Evolutionary conservation across 2,329 filamentous ascomycete genomes (phyloP).

Genomic region (Rhynchosporium secalis): DNA sequence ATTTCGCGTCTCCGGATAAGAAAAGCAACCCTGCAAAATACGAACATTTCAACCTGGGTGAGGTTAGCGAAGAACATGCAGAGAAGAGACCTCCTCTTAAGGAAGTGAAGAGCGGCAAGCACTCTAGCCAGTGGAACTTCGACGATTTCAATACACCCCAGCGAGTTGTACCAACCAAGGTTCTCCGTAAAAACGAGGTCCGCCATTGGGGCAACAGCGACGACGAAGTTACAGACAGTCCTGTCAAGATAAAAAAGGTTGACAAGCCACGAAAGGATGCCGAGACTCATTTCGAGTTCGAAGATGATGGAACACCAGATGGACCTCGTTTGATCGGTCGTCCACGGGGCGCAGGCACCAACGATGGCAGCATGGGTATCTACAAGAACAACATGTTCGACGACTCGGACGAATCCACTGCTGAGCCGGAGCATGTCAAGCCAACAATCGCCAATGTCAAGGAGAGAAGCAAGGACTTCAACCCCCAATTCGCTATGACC

Average conservation of each 20-base stretch:
- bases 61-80: constrained; percentile 49
- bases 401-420: constrained; percentile 39
- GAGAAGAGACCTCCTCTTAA: constrained; percentile 30
- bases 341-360: constrained; percentile 58
- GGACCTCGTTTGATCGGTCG: constrained; percentile 49
- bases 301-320: constrained; percentile 68
- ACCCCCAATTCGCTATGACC: constrained; percentile 72
- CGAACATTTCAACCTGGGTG: constrained; percentile 80
- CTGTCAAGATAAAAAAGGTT: constrained; percentile 57
- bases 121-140: constrained; percentile 80
- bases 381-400: constrained; percentile 77
- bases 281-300: constrained; percentile 80
- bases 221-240: constrained; percentile 57
- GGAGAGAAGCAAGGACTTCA: constrained; percentile 74
- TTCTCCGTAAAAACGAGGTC: constrained; percentile 64
- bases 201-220: constrained; percentile 80
- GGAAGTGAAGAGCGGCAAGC: constrained; percentile 55
- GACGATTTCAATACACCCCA: constrained; percentile 83
- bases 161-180: constrained; percentile 64
- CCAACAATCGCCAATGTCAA: constrained; percentile 65
- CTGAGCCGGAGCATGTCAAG: constrained; percentile 20
- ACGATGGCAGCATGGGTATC: constrained; percentile 63
- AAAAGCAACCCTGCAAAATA: constrained; percentile 75
- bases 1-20: constrained; percentile 48
- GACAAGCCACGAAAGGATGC: constrained; percentile 75